A percentile compares a stretch with the other conserved stretches of the same genome.
phyloP scores from a whole-genome alignment of 2,329 filamentous ascomycete species.

The Alternaria sp. region DNA sequence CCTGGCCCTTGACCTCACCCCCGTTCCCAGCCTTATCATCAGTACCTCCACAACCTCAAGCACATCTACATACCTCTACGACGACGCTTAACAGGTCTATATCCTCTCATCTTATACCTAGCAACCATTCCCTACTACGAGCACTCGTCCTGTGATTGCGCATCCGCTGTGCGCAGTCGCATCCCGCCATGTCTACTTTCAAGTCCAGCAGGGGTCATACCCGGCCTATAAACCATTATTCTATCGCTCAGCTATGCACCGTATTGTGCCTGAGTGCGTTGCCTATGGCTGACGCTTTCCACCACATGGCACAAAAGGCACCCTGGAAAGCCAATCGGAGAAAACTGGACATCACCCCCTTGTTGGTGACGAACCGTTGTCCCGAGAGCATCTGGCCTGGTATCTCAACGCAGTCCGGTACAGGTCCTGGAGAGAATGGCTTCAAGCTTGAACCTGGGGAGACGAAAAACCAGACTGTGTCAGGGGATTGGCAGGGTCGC shows the following conservation, averaged over 20 bases:
- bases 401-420: constrained; percentile 75
- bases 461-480: constrained; percentile 69
- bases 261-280: constrained; percentile 32
- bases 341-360: constrained; percentile 56
- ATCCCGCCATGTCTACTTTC: constrained; percentile 28
- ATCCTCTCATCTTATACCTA: constrained; percentile 21
- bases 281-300: constrained; percentile 36
- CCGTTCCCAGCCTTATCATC: constrained; percentile 7
- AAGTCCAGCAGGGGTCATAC: constrained; percentile 10
- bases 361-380: constrained; percentile 77
- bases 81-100: constrained; percentile 25
- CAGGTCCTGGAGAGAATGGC: constrained; percentile 70
- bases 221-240: constrained; percentile 16
- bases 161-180: constrained; percentile 19
- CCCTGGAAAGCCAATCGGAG: constrained; percentile 40
- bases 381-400: constrained; percentile 77
- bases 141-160: constrained; percentile 19
- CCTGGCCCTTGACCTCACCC: constrained; percentile 17
- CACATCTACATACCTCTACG: constrained; percentile 13
- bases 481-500: constrained; percentile 79
- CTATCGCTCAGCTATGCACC: constrained; percentile 31
- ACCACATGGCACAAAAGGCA: constrained; percentile 45
- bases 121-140: constrained; percentile 18
- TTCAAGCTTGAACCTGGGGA: constrained; percentile 71
- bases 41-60: background rate